phyloP scores from a whole-genome alignment of 2,329 filamentous ascomycete genomes.

The Pseudocercospora cruenta region DNA sequence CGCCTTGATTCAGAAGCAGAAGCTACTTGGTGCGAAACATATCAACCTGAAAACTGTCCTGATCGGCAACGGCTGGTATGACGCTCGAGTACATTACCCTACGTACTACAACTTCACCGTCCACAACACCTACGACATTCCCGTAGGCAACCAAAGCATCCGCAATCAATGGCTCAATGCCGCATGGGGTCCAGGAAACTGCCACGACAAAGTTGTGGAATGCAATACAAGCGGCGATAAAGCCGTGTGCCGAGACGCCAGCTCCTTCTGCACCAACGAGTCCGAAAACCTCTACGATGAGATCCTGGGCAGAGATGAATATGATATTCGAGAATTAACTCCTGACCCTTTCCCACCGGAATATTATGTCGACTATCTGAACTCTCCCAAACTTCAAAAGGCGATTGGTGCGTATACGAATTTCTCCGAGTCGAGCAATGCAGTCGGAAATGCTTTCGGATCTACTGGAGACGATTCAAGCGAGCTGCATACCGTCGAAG shows the following conservation, averaged over 20 bases:
- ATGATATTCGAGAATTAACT: slow-evolving; percentile 49
- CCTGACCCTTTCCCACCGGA: slow-evolving; percentile 46
- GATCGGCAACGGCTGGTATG: not conserved
- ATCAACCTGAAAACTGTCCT: not conserved
- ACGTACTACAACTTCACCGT: not conserved
- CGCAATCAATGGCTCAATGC: not conserved
- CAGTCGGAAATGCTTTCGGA: slow-evolving; percentile 43
- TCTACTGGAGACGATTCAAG: slow-evolving; percentile 55
- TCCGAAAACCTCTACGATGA: not conserved
- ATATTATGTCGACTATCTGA: slow-evolving; percentile 50
- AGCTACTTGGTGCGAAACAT: slow-evolving; percentile 31
- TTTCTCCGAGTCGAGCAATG: slow-evolving; percentile 45
- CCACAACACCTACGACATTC: not conserved
- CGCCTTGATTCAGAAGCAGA: slow-evolving; percentile 43
- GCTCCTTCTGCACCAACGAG: not conserved
- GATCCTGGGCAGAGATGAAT: slow-evolving; percentile 28
- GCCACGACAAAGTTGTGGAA: not conserved
- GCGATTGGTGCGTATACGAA: slow-evolving; percentile 52
- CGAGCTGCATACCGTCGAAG: slow-evolving; percentile 30
- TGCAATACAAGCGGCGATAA: not conserved
- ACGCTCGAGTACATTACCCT: not conserved
- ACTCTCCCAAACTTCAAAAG: slow-evolving; percentile 41
- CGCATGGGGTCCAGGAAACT: not conserved
- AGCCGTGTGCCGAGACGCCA: not conserved
- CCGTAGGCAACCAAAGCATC: not conserved